Base-by-base conservation (phyloP, 2,329 filamentous ascomycete genomes). In the Bipolaris oryzae region DNA sequence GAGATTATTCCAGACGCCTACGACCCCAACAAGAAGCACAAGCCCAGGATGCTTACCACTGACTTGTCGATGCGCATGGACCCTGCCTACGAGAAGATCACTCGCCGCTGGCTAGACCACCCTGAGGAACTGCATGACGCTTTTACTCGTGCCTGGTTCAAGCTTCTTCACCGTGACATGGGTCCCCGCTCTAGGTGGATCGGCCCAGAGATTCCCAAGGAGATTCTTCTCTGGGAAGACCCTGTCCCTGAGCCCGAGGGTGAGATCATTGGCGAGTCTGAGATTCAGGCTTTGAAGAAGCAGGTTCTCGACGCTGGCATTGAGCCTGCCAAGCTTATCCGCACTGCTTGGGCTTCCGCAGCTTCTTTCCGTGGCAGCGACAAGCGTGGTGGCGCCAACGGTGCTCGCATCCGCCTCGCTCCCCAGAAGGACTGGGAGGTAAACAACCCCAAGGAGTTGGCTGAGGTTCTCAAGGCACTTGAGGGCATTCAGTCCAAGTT, bases 331-430 rank as follows among this genome's bases (percentile, higher is more conserved):
- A 85, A 86, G 76, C 80, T 92, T 57, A 83, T 92, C 51, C 81
- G 82, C 48, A 68, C 68, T 55, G 74, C 74, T 31, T 76, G 74
- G 74, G 70, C 72, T 18, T 71, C 74, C 1, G 73, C 73, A 38
- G 73, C 74, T 25, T 70, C 72, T 11, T 75, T 73, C 71, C 74
- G 74, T 59, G 84, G 86, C 66, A 84, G 86, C 65, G 90, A 93
- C 81, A 92, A 92, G 85, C 90, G 90, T 63, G 90, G 90, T 65
- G 90, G 90, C 71, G 90, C 90, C 77, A 93, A 93, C 69, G 90
- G 90, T 67, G 89, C 85, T 13, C 89, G 90, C 67, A 90, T 93
- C 68, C 87, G 88, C 33, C 87, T 93, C 10, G 80, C 83, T 60
- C 90, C 90, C 21, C 87, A 90, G 79, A 86, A 86, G 67, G 80